These are phyloP conservation scores for Mycena rosella DNA, from an alignment of 768 basidiomycete species.

Conservation along the genomic window DNA sequence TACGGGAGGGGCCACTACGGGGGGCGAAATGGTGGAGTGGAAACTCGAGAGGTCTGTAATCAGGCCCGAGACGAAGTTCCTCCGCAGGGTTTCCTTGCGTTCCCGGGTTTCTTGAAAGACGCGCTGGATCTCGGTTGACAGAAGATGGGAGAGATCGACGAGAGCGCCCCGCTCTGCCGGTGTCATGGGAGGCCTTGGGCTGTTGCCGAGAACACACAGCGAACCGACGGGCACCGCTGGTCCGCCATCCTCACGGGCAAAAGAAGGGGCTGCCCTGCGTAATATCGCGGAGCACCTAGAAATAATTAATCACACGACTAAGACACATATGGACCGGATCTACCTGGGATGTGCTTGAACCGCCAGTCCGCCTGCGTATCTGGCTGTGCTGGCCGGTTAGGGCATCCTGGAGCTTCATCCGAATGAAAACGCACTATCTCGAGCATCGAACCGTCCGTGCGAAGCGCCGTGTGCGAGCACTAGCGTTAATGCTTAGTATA, in stretches of 20 bases:
- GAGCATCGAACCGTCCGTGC: slow-evolving; percentile 24
- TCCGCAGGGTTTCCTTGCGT: slow-evolving; percentile 13
- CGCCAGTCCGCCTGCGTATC: slow-evolving; percentile 21
- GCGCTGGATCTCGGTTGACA: slow-evolving; percentile 14
- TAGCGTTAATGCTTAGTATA: neutral
- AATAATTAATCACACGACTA: neutral
- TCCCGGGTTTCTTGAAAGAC: slow-evolving; percentile 11
- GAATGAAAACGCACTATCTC: slow-evolving; percentile 1
- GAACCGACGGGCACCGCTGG: slow-evolving; percentile 12
- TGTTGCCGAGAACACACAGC: slow-evolving; percentile 13
- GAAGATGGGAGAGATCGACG: slow-evolving; percentile 13
- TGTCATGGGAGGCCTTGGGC: slow-evolving; percentile 4
- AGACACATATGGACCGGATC: neutral
- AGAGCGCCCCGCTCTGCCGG: slow-evolving; percentile 9
- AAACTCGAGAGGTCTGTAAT: slow-evolving; percentile 5
- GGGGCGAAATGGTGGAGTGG: slow-evolving; percentile 21
- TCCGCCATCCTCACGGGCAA: slow-evolving; percentile 13
- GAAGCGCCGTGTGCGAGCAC: slow-evolving; percentile 26
- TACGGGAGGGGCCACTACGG: neutral
- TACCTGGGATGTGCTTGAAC: slow-evolving; percentile 15
- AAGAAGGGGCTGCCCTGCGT: slow-evolving; percentile 14
- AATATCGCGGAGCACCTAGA: slow-evolving; percentile 9
- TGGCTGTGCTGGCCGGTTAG: neutral
- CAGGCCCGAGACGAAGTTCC: slow-evolving; percentile 19
- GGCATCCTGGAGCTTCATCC: neutral